Percentiles rank a stretch among this genome's conserved stretches.
Conservation (phyloP, 768 basidiomycete species). For the Austroboletus festivus region DNA sequence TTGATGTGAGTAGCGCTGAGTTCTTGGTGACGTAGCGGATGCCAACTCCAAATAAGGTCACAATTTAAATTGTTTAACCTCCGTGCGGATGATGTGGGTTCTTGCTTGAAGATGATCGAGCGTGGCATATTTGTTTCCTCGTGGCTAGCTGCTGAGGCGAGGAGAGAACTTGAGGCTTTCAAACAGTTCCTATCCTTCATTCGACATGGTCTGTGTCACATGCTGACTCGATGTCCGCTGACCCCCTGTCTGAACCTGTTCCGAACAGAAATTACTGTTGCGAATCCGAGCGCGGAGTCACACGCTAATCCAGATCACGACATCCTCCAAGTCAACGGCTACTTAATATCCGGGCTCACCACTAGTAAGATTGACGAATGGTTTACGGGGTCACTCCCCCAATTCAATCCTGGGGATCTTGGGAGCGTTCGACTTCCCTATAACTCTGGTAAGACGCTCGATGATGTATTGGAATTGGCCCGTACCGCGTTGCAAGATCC, state of each 20-base stretch:
- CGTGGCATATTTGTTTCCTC: conserved; percentile 60
- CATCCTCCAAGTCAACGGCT: conserved; percentile 76
- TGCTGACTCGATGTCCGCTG: conserved; percentile 4
- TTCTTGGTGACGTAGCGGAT: conserved; percentile 7
- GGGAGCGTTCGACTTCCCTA: conserved; percentile 21
- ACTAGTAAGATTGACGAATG: conserved; percentile 72
- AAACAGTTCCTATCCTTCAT: conserved; percentile 79
- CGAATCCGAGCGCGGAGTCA: conserved; percentile 51
- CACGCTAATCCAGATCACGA: conserved; percentile 55
- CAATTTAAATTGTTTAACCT: conserved; percentile 57
- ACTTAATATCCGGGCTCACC: conserved; percentile 68
- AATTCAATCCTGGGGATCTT: conserved; percentile 33
- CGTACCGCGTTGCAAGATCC: conserved; percentile 46
- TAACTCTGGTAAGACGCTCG: conserved; percentile 23
- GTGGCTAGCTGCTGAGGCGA: conserved; percentile 66
- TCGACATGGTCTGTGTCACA: conserved; percentile 54
- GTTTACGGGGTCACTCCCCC: conserved; percentile 60
- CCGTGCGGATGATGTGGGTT: conserved; percentile 43
- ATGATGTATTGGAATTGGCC: conserved; percentile 46
- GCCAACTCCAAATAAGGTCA: conserved; percentile 42
- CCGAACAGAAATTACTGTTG: conserved; percentile 49
- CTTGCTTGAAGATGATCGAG: conserved; percentile 51
- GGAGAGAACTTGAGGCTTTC: conserved; percentile 69
- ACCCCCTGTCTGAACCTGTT: conserved; percentile 18
- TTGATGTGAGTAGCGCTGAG: conserved; percentile 49